A percentile compares a stretch with the other conserved stretches of the same genome.
These are phyloP conservation scores for Fusarium sp. DNA, from an alignment of 2,329 filamentous ascomycete species.

Conservation along the genomic window DNA sequence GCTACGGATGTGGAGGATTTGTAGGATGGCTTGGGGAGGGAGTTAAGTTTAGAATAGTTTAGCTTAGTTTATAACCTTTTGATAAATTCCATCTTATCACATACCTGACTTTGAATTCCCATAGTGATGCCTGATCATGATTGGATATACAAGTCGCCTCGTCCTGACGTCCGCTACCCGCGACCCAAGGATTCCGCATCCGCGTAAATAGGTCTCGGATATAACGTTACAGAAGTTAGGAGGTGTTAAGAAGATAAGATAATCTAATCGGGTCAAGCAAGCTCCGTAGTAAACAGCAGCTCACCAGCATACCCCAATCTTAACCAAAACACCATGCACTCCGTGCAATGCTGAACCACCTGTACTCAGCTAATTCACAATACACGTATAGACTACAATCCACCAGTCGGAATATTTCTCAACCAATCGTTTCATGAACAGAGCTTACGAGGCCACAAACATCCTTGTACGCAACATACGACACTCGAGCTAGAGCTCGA, in stretches of 20 bases:
- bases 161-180: background rate
- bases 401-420: conserved; percentile 14
- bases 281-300: background rate
- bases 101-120: background rate
- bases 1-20: conserved; percentile 24
- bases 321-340: background rate
- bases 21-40: background rate
- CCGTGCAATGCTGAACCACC: background rate
- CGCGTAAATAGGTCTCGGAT: background rate
- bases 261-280: background rate
- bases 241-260: background rate
- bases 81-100: conserved; percentile 2
- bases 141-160: background rate
- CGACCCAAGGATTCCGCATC: background rate
- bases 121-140: background rate
- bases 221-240: background rate
- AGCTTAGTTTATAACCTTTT: background rate
- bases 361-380: background rate
- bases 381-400: conserved; percentile 3
- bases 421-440: conserved; percentile 4
- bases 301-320: background rate
- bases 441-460: conserved; percentile 1
- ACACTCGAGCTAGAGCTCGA: background rate
- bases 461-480: conserved; percentile 6
- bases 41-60: background rate